These are phyloP conservation scores for Saccharomycopsis phalli DNA, from an alignment of 1,139 yeast genomes.

Conservation along the genomic window DNA sequence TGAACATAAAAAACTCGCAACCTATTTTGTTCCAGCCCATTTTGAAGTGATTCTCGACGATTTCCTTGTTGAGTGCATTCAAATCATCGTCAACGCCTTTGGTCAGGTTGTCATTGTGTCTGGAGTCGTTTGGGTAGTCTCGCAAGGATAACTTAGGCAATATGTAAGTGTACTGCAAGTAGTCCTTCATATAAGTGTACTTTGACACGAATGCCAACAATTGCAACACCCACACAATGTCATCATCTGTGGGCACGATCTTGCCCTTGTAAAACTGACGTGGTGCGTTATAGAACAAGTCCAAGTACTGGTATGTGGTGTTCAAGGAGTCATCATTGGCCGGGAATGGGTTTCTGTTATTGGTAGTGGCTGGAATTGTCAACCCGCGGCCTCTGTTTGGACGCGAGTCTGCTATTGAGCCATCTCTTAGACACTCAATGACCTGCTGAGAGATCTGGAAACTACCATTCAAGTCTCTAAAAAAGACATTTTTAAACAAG, in stretches of 20 bases:
- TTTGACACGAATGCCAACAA: constrained; percentile 87
- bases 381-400: neutral
- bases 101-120: neutral
- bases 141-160: constrained; percentile 36
- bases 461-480: constrained; percentile 11
- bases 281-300: constrained; percentile 31
- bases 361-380: constrained; percentile 2
- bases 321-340: constrained; percentile 19
- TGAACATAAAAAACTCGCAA: constrained; percentile 9
- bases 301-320: constrained; percentile 19
- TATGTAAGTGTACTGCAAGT: constrained; percentile 61
- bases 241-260: constrained; percentile 82
- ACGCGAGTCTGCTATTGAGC: neutral
- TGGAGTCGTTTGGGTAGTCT: constrained; percentile 22
- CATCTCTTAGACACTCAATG: neutral
- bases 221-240: constrained; percentile 88
- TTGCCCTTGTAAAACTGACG: constrained; percentile 67
- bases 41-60: constrained; percentile 15
- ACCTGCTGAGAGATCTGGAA: neutral
- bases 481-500: constrained; percentile 15
- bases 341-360: neutral
- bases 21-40: constrained; percentile 14
- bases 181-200: constrained; percentile 70
- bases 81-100: neutral
- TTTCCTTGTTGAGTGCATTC: neutral